Base-by-base conservation (phyloP, 2,329 filamentous ascomycete species). In the Penicillium italicum region DNA sequence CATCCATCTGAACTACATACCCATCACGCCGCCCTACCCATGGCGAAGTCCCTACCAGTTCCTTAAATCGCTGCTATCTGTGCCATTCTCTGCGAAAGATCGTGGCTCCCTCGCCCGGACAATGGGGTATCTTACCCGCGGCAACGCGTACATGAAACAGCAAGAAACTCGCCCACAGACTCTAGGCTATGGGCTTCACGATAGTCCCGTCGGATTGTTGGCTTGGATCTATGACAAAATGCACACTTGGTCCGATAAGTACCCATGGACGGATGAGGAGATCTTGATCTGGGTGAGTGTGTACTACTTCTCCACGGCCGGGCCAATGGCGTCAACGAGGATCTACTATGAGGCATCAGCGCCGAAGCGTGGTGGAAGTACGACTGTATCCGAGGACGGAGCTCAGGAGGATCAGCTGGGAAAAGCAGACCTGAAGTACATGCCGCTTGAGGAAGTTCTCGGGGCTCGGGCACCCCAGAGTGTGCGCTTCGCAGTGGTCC, bases 211-310 rank as follows among this genome's bases (percentile, higher is more conserved):
- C 0, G 87, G 82, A 0, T 74, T 91, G 3, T 76, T 93, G 1
- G 83, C 87, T 0, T 94, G 90, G 90, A 85, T 93, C 33, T 89
- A 89, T 62, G 90, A 93, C 73, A 93, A 93, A 69, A 74, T 93
- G 36, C 83, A 87, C 62, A 85, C 89, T 63, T 93, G 89, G 89
- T 85, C 85, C 0, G 88, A 92, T 64, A 65, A 63, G 1, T 91
- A 91, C 66, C 75, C 81, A 0, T 92, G 88, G 88, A 87, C 83
- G 0, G 85, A 90, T 58, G 87, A 91, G 52, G 88, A 92, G 73
- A 80, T 92, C 9, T 73, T 90, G 26, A 89, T 85, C 0, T 93
- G 88, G 89, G 73, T 91, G 0, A 83, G 79, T 47, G 81, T 92
- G 37, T 92, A 92, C 69, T 84, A 81, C 67, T 91, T 91, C 72